These are phyloP conservation scores for Barnettozyma salicaria DNA, from an alignment of 805 yeast species.

Conservation along the genomic window DNA sequence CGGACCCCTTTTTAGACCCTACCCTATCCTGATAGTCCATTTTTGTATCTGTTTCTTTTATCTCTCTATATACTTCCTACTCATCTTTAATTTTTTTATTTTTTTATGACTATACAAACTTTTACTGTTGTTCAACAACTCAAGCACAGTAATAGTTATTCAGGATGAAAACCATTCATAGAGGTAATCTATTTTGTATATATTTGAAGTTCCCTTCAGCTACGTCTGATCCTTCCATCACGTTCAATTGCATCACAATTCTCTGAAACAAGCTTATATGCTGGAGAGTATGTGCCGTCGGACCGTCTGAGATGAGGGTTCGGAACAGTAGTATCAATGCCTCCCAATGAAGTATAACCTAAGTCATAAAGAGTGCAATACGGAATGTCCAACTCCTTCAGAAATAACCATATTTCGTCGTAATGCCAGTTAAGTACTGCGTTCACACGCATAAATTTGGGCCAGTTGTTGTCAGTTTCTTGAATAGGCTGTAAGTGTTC, in stretches of 20 bases:
- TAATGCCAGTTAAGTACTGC: conserved; percentile 89
- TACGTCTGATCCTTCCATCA: conserved; percentile 27
- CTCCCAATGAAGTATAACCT: conserved; percentile 92
- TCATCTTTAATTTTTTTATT: neutral
- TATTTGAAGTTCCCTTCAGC: neutral
- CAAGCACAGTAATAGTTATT: too few relatives aligned
- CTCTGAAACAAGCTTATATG: conserved; percentile 53
- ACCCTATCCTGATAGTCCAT: conserved; percentile 91
- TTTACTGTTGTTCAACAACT: too few relatives aligned
- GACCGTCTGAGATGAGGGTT: conserved; percentile 52
- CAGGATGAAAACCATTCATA: too few relatives aligned
- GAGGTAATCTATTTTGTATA: neutral
- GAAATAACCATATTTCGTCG: conserved; percentile 79
- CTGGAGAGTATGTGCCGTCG: conserved; percentile 38
- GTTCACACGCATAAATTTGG: conserved; percentile 73
- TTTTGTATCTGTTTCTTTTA: neutral
- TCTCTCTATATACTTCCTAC: neutral
- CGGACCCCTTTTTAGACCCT: conserved; percentile 84
- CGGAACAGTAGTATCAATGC: conserved; percentile 57
- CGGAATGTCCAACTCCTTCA: conserved; percentile 48
- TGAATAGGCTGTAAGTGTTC: conserved; percentile 52
- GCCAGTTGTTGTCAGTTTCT: conserved; percentile 88
- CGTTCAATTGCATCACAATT: conserved; percentile 58
- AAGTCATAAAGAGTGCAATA: conserved; percentile 74
- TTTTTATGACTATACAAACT: too few relatives aligned